Evolutionary conservation across 495 filamentous ascomycete genomes (phyloP).

Genomic region (Extremus antarcticus): DNA sequence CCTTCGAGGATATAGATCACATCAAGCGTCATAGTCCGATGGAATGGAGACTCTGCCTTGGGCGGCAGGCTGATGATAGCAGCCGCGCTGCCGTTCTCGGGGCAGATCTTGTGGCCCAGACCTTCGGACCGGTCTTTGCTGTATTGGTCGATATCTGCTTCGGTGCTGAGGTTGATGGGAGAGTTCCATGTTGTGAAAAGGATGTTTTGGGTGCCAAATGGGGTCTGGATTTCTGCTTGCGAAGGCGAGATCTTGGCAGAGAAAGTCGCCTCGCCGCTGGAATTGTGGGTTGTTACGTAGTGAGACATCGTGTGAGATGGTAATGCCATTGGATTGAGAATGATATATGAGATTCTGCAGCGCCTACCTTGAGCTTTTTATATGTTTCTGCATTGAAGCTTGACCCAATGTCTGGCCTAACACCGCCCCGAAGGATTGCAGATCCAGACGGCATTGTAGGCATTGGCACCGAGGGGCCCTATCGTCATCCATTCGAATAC

Average conservation of each 20-base stretch:
- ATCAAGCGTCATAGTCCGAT: conserved; percentile 26
- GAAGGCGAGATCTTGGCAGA: conserved; percentile 5
- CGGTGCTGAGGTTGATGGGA: neutral
- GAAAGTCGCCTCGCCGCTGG: conserved; percentile 16
- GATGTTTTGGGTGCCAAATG: conserved; percentile 5
- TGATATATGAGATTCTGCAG: too few species aligned
- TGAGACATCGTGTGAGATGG: conserved; percentile 6
- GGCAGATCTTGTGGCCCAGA: conserved; percentile 1
- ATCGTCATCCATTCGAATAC: too few species aligned
- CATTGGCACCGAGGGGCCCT: too few species aligned
- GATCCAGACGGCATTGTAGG: too few species aligned
- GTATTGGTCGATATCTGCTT: conserved; percentile 14
- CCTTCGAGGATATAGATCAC: conserved; percentile 27
- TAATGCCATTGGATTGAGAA: too few species aligned
- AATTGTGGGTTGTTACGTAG: conserved; percentile 26
- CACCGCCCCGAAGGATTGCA: too few species aligned
- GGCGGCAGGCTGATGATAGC: conserved; percentile 10
- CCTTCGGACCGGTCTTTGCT: conserved; percentile 9
- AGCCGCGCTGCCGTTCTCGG: neutral
- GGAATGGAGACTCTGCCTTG: conserved; percentile 11
- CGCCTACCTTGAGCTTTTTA: neutral
- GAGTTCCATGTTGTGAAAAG: conserved; percentile 7
- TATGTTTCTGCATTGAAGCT: too few species aligned
- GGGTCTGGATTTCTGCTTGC: conserved; percentile 1
- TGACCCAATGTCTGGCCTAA: too few species aligned